Percentiles rank a stretch among this genome's conserved stretches.
These are phyloP conservation scores for Kappamyces sp. DNA, from an alignment of 192 early-diverging fungal species.

Conservation along the genomic window DNA sequence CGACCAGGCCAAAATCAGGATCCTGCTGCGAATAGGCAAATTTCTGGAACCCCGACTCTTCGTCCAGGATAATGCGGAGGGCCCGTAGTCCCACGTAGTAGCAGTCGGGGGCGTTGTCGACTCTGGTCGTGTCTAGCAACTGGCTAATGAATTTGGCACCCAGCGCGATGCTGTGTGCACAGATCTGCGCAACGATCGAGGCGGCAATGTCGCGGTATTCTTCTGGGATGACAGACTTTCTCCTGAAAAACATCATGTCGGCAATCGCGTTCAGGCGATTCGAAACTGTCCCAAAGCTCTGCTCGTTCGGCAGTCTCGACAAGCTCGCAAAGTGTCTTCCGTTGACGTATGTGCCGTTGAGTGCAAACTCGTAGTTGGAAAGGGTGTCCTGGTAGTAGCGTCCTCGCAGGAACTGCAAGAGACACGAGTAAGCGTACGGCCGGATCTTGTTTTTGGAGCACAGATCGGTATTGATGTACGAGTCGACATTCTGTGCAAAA, in stretches of 20 bases:
- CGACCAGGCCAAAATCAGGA: slow-evolving; percentile 24
- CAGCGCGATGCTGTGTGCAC: slow-evolving; percentile 37
- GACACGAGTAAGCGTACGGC: slow-evolving; percentile 30
- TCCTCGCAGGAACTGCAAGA: slow-evolving; percentile 43
- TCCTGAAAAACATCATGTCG: slow-evolving; percentile 35
- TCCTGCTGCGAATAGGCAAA: slow-evolving; percentile 20
- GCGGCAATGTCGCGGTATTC: slow-evolving; percentile 38
- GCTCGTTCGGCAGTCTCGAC: slow-evolving; percentile 29
- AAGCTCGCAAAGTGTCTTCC: slow-evolving; percentile 22
- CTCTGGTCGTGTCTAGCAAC: slow-evolving; percentile 22
- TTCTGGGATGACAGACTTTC: slow-evolving; percentile 23
- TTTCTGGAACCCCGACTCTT: slow-evolving; percentile 35
- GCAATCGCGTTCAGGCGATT: slow-evolving; percentile 38
- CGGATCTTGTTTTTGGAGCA: slow-evolving; percentile 30
- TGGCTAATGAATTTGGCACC: slow-evolving; percentile 30
- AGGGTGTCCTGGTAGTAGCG: slow-evolving; percentile 40
- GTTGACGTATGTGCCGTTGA: slow-evolving; percentile 5
- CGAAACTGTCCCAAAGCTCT: slow-evolving; percentile 29
- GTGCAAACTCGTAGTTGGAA: slow-evolving; percentile 10
- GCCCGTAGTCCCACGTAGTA: slow-evolving; percentile 39
- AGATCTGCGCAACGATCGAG: slow-evolving; percentile 46
- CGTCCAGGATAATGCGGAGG: slow-evolving; percentile 38
- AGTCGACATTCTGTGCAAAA: slow-evolving; percentile 32
- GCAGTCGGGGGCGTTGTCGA: slow-evolving; percentile 21
- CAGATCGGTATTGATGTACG: slow-evolving; percentile 31